Evolutionary conservation across 345 rosid species (phyloP).

Genomic region (Camelina laxa): DNA sequence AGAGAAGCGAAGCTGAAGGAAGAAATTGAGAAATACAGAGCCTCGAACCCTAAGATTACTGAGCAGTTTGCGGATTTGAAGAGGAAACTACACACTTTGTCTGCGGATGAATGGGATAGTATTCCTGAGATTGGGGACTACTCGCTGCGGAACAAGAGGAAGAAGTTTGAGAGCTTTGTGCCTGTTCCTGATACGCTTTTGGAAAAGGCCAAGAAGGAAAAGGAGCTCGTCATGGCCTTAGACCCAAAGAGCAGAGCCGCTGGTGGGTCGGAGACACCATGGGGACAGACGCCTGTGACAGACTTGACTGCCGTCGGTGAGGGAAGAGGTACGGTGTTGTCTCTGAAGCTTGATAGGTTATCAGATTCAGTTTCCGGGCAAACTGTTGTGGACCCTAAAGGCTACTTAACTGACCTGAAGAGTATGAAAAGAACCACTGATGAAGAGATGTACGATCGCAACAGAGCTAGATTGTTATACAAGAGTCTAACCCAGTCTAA

Average conservation of each 20-base stretch:
- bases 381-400: conserved; percentile 95
- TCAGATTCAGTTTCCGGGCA: conserved; percentile 85
- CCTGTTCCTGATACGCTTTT: conserved; percentile 86
- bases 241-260: conserved; percentile 87
- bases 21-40: conserved; percentile 90
- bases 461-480: conserved; percentile 85
- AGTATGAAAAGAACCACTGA: conserved; percentile 97
- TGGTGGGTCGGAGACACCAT: conserved; percentile 87
- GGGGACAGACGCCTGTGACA: conserved; percentile 83
- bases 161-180: conserved; percentile 89
- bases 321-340: conserved; percentile 93
- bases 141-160: conserved; percentile 85
- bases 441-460: conserved; percentile 91
- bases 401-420: conserved; percentile 87
- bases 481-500: conserved; percentile 90
- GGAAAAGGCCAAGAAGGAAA: conserved; percentile 94
- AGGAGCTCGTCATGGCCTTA: conserved; percentile 92
- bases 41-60: conserved; percentile 89
- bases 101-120: conserved; percentile 83
- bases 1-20: conserved; percentile 84
- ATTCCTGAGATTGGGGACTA: conserved; percentile 94
- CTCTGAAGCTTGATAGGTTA: conserved; percentile 84
- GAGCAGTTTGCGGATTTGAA: conserved; percentile 96
- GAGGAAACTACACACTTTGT: conserved; percentile 72
- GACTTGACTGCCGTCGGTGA: conserved; percentile 96